Evolutionary conservation across 2,329 filamentous ascomycete genomes (phyloP).

Genomic region (Sporothrix curviconia): DNA sequence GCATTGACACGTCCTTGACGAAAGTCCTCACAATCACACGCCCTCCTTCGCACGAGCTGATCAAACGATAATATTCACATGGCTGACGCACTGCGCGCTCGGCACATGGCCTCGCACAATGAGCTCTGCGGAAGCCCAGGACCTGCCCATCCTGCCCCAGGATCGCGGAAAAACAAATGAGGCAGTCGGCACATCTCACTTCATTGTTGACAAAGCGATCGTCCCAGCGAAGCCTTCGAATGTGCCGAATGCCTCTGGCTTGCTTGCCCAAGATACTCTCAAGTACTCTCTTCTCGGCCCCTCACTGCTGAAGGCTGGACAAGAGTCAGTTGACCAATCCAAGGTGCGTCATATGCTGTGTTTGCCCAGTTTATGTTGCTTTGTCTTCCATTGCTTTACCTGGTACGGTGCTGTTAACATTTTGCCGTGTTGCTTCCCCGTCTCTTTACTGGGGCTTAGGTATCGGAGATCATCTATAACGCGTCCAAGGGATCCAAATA

Average conservation of each 20-base stretch:
- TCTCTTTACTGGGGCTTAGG: conserved; percentile 45
- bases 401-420: too few species aligned
- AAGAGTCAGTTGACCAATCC: conserved; percentile 85
- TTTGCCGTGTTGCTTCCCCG: not conserved
- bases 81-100: not conserved
- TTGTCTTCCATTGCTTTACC: not conserved
- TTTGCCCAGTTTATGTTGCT: not conserved
- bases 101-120: not conserved
- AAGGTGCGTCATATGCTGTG: conserved; percentile 48
- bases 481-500: conserved; percentile 94
- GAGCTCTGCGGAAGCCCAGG: not conserved
- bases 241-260: not conserved
- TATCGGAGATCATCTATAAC: conserved; percentile 95
- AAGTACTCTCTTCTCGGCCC: conserved; percentile 89
- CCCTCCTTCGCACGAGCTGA: too few species aligned
- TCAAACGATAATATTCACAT: too few species aligned
- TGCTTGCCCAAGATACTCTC: conserved; percentile 50
- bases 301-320: conserved; percentile 87
- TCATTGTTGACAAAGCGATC: too few species aligned
- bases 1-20: not conserved
- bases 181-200: too few species aligned
- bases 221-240: too few species aligned
- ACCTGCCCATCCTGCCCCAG: not conserved
- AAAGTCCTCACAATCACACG: too few species aligned
- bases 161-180: not conserved